Percentiles rank a stretch among this genome's conserved stretches.
phyloP scores from a whole-genome alignment of 306 rosid species.

The Astragalus glycyphyllos region DNA sequence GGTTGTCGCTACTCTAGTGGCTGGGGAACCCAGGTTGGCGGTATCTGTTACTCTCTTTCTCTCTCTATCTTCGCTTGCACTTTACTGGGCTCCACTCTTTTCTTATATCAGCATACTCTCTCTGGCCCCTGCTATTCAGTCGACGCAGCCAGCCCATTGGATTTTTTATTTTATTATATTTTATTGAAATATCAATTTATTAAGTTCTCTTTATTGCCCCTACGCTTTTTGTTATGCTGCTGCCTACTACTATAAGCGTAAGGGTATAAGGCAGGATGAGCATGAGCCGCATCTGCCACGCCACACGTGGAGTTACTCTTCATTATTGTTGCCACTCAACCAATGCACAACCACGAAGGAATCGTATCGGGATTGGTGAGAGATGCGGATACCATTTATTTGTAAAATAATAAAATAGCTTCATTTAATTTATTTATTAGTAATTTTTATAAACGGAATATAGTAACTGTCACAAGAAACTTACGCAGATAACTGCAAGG shows the following conservation, averaged over 20 bases:
- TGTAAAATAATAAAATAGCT: too few species aligned
- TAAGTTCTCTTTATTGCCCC: constrained; percentile 17
- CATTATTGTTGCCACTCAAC: constrained; percentile 26
- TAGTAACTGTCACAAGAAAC: too few species aligned
- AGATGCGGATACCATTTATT: neutral
- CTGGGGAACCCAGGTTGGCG: constrained; percentile 59
- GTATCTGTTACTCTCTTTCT: constrained; percentile 40
- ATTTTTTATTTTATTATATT: neutral
- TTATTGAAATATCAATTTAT: neutral
- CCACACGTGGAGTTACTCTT: constrained; percentile 47
- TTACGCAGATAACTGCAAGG: too few species aligned
- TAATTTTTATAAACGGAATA: too few species aligned
- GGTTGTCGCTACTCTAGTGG: constrained; percentile 57
- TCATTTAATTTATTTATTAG: too few species aligned
- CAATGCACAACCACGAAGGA: neutral
- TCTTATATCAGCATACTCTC: constrained; percentile 13
- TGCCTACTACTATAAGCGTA: neutral
- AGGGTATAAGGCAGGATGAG: constrained; percentile 1
- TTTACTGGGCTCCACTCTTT: constrained; percentile 47
- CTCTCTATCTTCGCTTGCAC: constrained; percentile 32
- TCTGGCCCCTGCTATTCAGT: neutral
- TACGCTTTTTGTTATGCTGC: constrained; percentile 3
- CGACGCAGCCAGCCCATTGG: constrained; percentile 26
- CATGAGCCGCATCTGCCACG: constrained; percentile 44
- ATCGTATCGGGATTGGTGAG: neutral